These are phyloP conservation scores for Suillus spraguei DNA, from an alignment of 768 basidiomycete species.

Conservation along the genomic window DNA sequence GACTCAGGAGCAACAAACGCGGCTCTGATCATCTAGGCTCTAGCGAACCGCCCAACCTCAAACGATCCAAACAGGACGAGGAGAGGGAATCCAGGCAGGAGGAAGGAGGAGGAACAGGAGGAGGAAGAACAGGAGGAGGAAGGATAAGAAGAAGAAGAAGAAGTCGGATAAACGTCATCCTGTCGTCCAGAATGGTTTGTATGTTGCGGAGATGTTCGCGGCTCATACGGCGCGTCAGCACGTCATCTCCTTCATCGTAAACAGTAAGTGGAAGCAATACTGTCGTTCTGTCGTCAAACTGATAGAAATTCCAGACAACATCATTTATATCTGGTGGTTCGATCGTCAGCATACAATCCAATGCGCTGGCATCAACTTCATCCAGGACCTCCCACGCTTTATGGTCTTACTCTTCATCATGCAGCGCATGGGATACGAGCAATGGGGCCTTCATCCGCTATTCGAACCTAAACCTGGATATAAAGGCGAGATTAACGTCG, in stretches of 20 bases:
- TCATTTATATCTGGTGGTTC: slow-evolving; percentile 4
- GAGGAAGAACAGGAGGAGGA: neutral
- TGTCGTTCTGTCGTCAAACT: neutral
- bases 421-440: slow-evolving; percentile 1
- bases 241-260: neutral
- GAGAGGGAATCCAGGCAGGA: neutral
- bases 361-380: slow-evolving; percentile 9
- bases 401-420: slow-evolving; percentile 5
- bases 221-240: neutral
- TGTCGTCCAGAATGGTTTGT: neutral
- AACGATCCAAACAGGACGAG: neutral
- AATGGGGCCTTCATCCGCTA: slow-evolving; percentile 1
- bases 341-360: slow-evolving; percentile 5
- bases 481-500: neutral
- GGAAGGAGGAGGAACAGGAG: slow-evolving; percentile 8
- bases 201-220: neutral
- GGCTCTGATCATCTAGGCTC: neutral
- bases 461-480: neutral
- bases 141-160: neutral
- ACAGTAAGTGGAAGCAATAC: neutral
- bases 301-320: neutral
- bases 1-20: neutral
- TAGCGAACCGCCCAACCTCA: neutral
- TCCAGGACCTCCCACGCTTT: slow-evolving; percentile 9
- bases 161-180: neutral